Evolutionary conservation across 768 basidiomycete species (phyloP).

Genomic region (Pleurotus tuber-regium): DNA sequence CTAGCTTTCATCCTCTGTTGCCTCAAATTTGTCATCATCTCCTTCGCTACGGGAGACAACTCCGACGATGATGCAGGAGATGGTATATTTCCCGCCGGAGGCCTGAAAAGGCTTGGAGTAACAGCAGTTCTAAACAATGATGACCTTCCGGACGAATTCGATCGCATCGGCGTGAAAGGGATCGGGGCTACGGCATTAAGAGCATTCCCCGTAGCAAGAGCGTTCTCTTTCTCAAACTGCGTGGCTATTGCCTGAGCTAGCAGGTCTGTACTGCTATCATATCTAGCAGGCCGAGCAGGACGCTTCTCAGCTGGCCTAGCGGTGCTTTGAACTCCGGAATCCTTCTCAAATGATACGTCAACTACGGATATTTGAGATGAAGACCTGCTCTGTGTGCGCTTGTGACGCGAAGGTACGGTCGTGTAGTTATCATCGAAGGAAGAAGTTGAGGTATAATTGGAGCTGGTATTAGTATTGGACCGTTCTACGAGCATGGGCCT

Average conservation of each 20-base stretch:
- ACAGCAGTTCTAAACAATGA: conserved; percentile 37
- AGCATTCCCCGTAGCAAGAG: conserved; percentile 29
- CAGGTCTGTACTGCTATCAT: conserved; percentile 12
- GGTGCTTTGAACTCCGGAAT: background rate
- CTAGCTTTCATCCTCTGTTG: conserved; percentile 40
- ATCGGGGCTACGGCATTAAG: conserved; percentile 21
- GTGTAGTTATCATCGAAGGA: background rate
- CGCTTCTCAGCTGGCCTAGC: conserved; percentile 13
- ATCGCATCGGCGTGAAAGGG: conserved; percentile 46
- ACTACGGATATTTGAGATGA: conserved; percentile 2
- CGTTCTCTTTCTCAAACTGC: conserved; percentile 40
- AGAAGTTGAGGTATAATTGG: background rate
- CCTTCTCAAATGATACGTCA: conserved; percentile 7
- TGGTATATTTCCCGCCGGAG: conserved; percentile 40
- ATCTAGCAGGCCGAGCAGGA: conserved; percentile 15
- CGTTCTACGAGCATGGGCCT: conserved; percentile 1
- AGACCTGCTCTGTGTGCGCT: background rate
- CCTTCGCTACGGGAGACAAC: conserved; percentile 62
- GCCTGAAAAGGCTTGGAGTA: conserved; percentile 43
- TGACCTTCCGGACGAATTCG: conserved; percentile 30
- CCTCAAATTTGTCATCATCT: conserved; percentile 67
- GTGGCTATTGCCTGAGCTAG: conserved; percentile 15
- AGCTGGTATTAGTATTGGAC: conserved; percentile 1
- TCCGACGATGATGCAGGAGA: conserved; percentile 75
- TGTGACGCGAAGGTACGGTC: background rate